Evolutionary conservation across 805 yeast genomes (phyloP).

Genomic region (Yamadazyma scolyti): DNA sequence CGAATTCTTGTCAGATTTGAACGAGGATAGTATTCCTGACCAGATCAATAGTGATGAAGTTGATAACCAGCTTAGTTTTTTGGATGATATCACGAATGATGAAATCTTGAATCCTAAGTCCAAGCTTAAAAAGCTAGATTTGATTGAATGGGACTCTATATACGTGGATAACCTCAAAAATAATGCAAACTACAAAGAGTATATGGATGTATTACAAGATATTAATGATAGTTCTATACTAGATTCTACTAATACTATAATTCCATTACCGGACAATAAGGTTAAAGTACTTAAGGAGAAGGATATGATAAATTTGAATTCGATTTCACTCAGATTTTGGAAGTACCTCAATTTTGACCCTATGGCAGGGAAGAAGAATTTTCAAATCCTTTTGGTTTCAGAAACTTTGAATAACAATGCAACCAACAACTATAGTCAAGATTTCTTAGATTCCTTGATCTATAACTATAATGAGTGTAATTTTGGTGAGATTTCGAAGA

Average conservation of each 20-base stretch:
- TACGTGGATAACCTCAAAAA: conserved; percentile 12
- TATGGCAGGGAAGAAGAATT: conserved; percentile 43
- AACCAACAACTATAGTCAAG: conserved; percentile 23
- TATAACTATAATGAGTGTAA: conserved; percentile 46
- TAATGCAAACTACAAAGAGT: conserved; percentile 16
- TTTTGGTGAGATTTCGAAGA: conserved; percentile 42
- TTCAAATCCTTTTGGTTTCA: conserved; percentile 47
- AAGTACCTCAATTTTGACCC: conserved; percentile 57
- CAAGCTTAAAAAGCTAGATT: conserved; percentile 18
- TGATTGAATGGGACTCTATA: conserved; percentile 36
- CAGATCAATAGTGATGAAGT: too few species aligned
- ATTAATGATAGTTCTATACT: conserved; percentile 8
- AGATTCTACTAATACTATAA: conserved; percentile 14
- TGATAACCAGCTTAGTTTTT: conserved; percentile 30
- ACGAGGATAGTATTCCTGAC: conserved; percentile 8
- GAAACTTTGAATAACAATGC: conserved; percentile 17
- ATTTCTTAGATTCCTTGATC: conserved; percentile 39
- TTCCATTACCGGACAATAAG: conserved; percentile 13
- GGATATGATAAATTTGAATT: conserved; percentile 41
- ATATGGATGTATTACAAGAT: conserved; percentile 16
- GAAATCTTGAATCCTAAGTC: conserved; percentile 24
- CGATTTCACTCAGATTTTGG: conserved; percentile 51
- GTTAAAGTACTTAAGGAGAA: conserved; percentile 31
- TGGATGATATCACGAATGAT: conserved; percentile 34
- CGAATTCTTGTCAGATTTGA: conserved; percentile 27